phyloP scores from a whole-genome alignment of 805 yeast genomes.

The Candida railenensis region DNA sequence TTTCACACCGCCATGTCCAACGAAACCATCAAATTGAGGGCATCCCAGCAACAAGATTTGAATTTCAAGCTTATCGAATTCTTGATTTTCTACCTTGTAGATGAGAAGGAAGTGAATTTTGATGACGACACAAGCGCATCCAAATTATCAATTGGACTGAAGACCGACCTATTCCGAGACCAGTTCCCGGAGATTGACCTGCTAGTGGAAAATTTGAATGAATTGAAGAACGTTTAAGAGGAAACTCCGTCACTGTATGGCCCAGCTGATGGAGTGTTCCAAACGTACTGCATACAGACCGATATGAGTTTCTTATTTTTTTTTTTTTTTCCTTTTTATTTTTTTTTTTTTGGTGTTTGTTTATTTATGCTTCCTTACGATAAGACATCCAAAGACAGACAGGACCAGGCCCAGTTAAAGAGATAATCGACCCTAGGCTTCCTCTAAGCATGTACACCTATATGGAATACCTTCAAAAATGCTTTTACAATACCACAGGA shows the following conservation, averaged over 20 bases:
- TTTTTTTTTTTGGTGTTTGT: not conserved
- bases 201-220: slow-evolving; percentile 34
- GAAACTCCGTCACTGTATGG: no score
- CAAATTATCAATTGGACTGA: slow-evolving; percentile 22
- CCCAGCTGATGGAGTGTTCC: not conserved
- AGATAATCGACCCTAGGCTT: no score
- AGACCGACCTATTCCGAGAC: slow-evolving; percentile 32
- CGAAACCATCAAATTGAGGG: slow-evolving; percentile 13
- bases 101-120: slow-evolving; percentile 40
- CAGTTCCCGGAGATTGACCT: slow-evolving; percentile 41
- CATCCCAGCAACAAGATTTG: slow-evolving; percentile 41
- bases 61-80: slow-evolving; percentile 68
- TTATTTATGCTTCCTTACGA: not conserved
- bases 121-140: slow-evolving; percentile 2
- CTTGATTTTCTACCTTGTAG: slow-evolving; percentile 64
- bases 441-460: slow-evolving; percentile 63
- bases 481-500: slow-evolving; percentile 65
- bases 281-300: not conserved
- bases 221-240: slow-evolving; percentile 24
- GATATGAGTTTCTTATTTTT: not conserved
- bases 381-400: no score
- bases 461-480: slow-evolving; percentile 81
- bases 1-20: slow-evolving; percentile 4
- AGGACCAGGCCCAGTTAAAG: no score
- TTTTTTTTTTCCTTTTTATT: no score